phyloP scores from a whole-genome alignment of 2,329 filamentous ascomycete species.

The Diaporthe longicolla region DNA sequence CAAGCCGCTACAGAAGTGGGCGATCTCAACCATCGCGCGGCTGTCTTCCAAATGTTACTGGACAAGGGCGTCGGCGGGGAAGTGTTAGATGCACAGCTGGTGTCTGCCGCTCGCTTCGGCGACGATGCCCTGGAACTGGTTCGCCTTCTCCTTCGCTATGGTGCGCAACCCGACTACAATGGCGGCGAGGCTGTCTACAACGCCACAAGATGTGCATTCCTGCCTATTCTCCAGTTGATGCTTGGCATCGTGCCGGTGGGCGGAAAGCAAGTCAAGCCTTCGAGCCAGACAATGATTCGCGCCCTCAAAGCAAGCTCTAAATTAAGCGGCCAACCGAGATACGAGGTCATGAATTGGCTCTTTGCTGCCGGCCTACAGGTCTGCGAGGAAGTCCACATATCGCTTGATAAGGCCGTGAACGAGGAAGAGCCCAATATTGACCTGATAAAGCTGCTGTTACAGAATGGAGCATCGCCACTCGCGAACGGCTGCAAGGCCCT shows the following conservation, averaged over 20 bases:
- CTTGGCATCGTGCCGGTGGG: constrained; percentile 61
- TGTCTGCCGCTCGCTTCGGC: constrained; percentile 66
- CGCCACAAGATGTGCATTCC: constrained; percentile 65
- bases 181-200: constrained; percentile 69
- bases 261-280: constrained; percentile 61
- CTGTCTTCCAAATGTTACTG: constrained; percentile 66
- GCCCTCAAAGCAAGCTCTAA: constrained; percentile 69
- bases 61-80: constrained; percentile 65
- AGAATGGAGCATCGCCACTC: constrained; percentile 66
- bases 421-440: constrained; percentile 64
- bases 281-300: constrained; percentile 61
- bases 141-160: constrained; percentile 63
- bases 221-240: constrained; percentile 65
- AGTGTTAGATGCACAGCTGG: constrained; percentile 66
- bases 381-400: constrained; percentile 64
- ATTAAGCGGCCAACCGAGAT: constrained; percentile 62
- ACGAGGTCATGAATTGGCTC: constrained; percentile 63
- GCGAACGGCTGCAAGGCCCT: constrained; percentile 67
- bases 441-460: constrained; percentile 63
- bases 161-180: constrained; percentile 69
- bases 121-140: constrained; percentile 64
- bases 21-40: constrained; percentile 63
- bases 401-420: constrained; percentile 66
- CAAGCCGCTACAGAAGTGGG: constrained; percentile 68
- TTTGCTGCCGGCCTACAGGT: constrained; percentile 65